Evolutionary conservation across 768 basidiomycete genomes (phyloP).

Genomic region (Agaricus bisporus): DNA sequence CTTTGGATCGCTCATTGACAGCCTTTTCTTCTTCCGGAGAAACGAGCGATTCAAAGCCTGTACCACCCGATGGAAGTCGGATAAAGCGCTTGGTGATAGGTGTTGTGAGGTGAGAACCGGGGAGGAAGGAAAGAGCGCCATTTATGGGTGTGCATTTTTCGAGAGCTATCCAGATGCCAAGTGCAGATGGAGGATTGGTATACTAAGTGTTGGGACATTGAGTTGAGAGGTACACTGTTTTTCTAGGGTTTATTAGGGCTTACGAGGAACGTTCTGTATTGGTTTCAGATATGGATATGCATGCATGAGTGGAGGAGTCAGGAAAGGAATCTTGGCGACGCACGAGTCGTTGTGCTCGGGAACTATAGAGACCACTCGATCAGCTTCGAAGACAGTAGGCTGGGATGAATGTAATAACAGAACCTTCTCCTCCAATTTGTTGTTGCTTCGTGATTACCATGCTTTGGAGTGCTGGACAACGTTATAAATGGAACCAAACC

Average conservation of each 20-base stretch:
- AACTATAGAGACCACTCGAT: conserved; percentile 37
- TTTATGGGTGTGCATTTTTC: conserved; percentile 81
- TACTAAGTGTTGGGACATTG: conserved; percentile 46
- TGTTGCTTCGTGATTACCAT: conserved; percentile 97
- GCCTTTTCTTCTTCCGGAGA: conserved; percentile 29
- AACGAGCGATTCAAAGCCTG: conserved; percentile 70
- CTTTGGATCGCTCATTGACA: conserved; percentile 23
- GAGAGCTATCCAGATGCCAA: conserved; percentile 96
- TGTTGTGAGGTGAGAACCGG: conserved; percentile 78
- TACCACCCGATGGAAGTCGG: conserved; percentile 64
- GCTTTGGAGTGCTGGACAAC: conserved; percentile 68
- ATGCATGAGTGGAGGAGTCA: conserved; percentile 1
- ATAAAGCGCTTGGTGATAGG: conserved; percentile 84
- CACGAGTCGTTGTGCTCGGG: conserved; percentile 92
- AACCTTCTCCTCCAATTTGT: conserved; percentile 88
- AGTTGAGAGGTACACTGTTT: not conserved
- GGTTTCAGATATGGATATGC: not conserved
- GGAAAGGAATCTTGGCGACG: conserved; percentile 22
- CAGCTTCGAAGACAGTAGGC: not conserved
- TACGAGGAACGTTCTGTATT: conserved; percentile 66
- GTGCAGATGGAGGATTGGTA: conserved; percentile 84
- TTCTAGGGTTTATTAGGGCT: conserved; percentile 14
- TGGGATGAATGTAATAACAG: conserved; percentile 10
- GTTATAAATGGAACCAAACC: not conserved
- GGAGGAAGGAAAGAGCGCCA: conserved; percentile 84